Evolutionary conservation across 2,329 filamentous ascomycete species (phyloP), one percentile per base, ranked within the genome.

Genomic region (Pseudocercospora macadamiae): DNA sequence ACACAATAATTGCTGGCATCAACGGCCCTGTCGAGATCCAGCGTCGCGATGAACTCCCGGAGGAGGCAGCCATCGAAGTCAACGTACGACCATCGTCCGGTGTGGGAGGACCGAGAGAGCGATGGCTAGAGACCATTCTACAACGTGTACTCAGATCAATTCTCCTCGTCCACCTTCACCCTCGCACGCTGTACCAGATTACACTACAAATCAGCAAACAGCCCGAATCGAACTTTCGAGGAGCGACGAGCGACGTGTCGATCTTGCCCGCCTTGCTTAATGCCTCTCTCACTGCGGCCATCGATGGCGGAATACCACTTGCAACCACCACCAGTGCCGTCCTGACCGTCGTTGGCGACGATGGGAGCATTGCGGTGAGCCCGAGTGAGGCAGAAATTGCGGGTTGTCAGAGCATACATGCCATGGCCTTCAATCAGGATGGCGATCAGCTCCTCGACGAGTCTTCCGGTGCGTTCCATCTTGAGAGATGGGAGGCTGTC

Each of bases 21-120:
- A 97, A 96, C 76, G 95, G 93, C 0, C 95, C 95, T 14, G 86
- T 97, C 66, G 95, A 99, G 78, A 91, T 93, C 14, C 86, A 87
- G 67, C 86, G 93, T 69, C 86, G 91, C 69, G 93, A 99, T 72
- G 91, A 97, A 74, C 86, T 95, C 66, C 89, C 95, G 6, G 93
- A 96, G 75, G 92, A 97, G 78, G 91, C 93, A 25, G 86, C 89
- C 51, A 82, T 99, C 65, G 95, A 97, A 76, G 90, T 99, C 58
- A 87, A 93, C 72, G 85, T 99, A 64, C 86, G 95, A 73, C 93
- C 93, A 49, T 88, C 89, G 32, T 87, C 89, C 64, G 93, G 93
- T 14, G 87, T 95, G 45, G 91, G 90, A 79, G 79, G 76, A 39
- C 76, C 78, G 5, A 71, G 74, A 65, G 81, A 82, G 63, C 84